A percentile compares a stretch with the other conserved stretches of the same genome.
phyloP scores from a whole-genome alignment of 2,329 filamentous ascomycete species.

The Colletotrichum lindemuthianum region DNA sequence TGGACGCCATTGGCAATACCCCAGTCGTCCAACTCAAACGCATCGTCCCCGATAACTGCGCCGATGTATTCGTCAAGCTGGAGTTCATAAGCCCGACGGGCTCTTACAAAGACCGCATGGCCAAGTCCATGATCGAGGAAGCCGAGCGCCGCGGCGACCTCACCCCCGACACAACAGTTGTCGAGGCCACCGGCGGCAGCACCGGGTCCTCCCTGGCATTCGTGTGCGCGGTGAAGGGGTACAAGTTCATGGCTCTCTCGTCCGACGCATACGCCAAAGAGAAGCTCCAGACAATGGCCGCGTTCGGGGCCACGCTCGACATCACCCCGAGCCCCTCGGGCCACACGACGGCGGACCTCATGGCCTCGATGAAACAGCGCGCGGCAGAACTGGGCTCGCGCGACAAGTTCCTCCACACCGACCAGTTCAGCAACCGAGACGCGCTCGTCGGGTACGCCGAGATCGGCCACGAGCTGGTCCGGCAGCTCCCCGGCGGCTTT shows the following conservation, averaged over 20 bases:
- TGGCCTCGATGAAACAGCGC: slow-evolving; percentile 7
- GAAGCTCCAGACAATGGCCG: slow-evolving; percentile 34
- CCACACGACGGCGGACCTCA: slow-evolving; percentile 27
- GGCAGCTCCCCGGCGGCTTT: slow-evolving; percentile 22
- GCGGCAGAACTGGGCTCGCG: slow-evolving; percentile 3
- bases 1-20: slow-evolving; percentile 32
- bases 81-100: slow-evolving; percentile 34
- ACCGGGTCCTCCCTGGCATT: slow-evolving; percentile 32
- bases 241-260: slow-evolving; percentile 34
- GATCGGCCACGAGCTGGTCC: slow-evolving; percentile 17
- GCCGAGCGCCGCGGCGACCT: slow-evolving; percentile 24
- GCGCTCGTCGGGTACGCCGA: slow-evolving; percentile 27
- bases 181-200: slow-evolving; percentile 35
- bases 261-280: slow-evolving; percentile 27
- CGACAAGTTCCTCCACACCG: slow-evolving; percentile 6
- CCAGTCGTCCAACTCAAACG: slow-evolving; percentile 22
- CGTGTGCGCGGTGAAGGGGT: slow-evolving; percentile 39
- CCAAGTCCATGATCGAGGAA: slow-evolving; percentile 25
- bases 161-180: slow-evolving; percentile 12
- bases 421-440: slow-evolving; percentile 34
- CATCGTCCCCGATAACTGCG: slow-evolving; percentile 25
- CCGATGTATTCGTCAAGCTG: slow-evolving; percentile 31
- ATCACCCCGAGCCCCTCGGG: slow-evolving; percentile 24
- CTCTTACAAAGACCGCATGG: slow-evolving; percentile 33
- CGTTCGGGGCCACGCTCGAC: slow-evolving; percentile 31